phyloP scores from a whole-genome alignment of 2,329 filamentous ascomycete genomes.

The Calonectria hawksworthii region DNA sequence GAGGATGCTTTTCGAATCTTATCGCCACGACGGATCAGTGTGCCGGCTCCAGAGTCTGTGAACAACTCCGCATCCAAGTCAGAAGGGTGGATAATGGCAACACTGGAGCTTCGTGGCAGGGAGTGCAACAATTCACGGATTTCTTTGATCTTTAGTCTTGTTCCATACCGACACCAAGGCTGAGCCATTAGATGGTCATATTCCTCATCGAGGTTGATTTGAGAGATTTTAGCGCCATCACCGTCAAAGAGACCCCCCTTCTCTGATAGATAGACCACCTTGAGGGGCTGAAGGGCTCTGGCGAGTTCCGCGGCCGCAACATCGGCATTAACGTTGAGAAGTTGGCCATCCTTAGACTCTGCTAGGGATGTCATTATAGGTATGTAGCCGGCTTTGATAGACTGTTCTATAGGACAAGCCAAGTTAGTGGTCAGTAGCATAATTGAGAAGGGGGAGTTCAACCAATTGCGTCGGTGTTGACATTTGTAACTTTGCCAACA shows the following conservation, averaged over 20 bases:
- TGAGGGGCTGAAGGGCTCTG: conserved; percentile 88
- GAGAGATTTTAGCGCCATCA: conserved; percentile 92
- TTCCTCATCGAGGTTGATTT: conserved; percentile 97
- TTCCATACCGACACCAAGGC: conserved; percentile 95
- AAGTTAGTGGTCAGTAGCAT: not conserved
- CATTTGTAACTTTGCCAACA: conserved; percentile 94
- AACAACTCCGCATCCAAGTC: conserved; percentile 97
- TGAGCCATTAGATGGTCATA: conserved; percentile 93
- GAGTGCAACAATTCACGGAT: conserved; percentile 95
- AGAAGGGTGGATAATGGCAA: conserved; percentile 96
- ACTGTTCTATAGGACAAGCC: conserved; percentile 72
- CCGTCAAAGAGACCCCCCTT: conserved; percentile 97
- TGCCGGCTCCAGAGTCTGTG: conserved; percentile 81
- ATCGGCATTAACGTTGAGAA: conserved; percentile 98
- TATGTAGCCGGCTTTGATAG: conserved; percentile 90
- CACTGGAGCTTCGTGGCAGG: conserved; percentile 91
- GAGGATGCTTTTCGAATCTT: not conserved
- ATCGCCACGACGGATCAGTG: not conserved
- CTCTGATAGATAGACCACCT: conserved; percentile 97
- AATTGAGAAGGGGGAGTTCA: not conserved
- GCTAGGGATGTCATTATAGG: conserved; percentile 97
- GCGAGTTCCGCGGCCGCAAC: conserved; percentile 95
- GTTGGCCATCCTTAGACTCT: conserved; percentile 89
- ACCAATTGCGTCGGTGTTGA: conserved; percentile 88
- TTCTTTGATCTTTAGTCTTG: conserved; percentile 96